Evolutionary conservation across 176 grass and related monocot species (phyloP).

Genomic region (Oryza meridionalis): DNA sequence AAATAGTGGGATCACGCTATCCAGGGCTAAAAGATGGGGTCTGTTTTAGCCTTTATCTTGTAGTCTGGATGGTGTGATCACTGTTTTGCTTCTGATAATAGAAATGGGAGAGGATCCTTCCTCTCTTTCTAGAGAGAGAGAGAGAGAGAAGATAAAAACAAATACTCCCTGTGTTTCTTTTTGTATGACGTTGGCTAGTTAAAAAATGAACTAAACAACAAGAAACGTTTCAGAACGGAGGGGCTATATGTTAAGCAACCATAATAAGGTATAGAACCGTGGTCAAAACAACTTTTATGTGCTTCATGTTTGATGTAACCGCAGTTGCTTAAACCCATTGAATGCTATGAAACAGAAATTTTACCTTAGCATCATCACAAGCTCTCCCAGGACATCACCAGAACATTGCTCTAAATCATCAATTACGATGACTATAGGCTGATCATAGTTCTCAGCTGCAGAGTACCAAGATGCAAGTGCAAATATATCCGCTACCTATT

Average conservation of each 20-base stretch:
- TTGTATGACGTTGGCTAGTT: too few relatives aligned
- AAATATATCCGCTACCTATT: constrained; percentile 67
- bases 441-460: constrained; percentile 56
- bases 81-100: too few relatives aligned
- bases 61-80: too few relatives aligned
- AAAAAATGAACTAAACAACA: too few relatives aligned
- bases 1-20: too few relatives aligned
- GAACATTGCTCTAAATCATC: constrained; percentile 86
- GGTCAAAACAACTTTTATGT: neutral
- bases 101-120: too few relatives aligned
- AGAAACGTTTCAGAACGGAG: too few relatives aligned
- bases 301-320: constrained; percentile 15
- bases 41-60: too few relatives aligned
- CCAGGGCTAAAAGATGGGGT: too few relatives aligned
- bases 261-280: neutral
- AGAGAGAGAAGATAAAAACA: neutral
- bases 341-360: neutral
- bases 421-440: constrained; percentile 79
- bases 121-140: too few relatives aligned
- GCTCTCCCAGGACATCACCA: constrained; percentile 65
- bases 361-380: constrained; percentile 83
- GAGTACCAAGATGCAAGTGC: constrained; percentile 78
- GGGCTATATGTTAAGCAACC: neutral
- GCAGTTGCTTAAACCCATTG: neutral
- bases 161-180: too few relatives aligned